A percentile compares a stretch with the other conserved stretches of the same genome.
phyloP scores from a whole-genome alignment of 352 stramenopile species.

The Pythium aristosporum region DNA sequence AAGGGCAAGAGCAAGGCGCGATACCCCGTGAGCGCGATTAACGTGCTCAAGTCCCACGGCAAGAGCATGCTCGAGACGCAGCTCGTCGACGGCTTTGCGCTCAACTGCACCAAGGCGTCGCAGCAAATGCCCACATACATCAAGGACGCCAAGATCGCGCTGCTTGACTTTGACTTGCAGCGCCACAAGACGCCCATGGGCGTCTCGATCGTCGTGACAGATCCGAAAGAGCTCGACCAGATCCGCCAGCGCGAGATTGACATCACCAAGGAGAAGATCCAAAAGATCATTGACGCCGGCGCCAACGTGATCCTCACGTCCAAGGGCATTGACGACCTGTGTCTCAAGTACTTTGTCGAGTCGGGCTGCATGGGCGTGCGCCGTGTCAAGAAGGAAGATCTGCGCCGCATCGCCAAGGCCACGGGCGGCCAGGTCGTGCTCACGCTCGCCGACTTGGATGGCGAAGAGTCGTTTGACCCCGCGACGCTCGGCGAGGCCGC shows the following conservation, averaged over 20 bases:
- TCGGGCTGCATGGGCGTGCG: slow-evolving; percentile 95
- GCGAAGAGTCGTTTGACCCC: slow-evolving; percentile 96
- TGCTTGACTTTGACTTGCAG: slow-evolving; percentile 99
- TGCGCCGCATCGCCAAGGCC: slow-evolving; percentile 98
- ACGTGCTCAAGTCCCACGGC: slow-evolving; percentile 98
- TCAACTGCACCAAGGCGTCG: slow-evolving; percentile 96
- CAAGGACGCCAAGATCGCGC: slow-evolving; percentile 93
- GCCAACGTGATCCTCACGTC: slow-evolving; percentile 99
- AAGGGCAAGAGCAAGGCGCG: slow-evolving; percentile 85
- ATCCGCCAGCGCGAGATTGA: slow-evolving; percentile 99
- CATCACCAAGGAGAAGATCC: slow-evolving; percentile 99
- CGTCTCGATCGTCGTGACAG: slow-evolving; percentile 90
- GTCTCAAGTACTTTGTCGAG: slow-evolving; percentile 99
- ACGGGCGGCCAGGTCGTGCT: slow-evolving; percentile 96
- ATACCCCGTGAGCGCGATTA: slow-evolving; percentile 98
- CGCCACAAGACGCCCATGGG: slow-evolving; percentile 98
- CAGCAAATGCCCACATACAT: slow-evolving; percentile 98
- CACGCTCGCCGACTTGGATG: slow-evolving; percentile 98
- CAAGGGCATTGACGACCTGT: slow-evolving; percentile 99
- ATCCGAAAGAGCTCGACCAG: slow-evolving; percentile 96
- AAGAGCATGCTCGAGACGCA: slow-evolving; percentile 89
- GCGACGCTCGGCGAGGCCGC: slow-evolving; percentile 90
- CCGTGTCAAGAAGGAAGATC: slow-evolving; percentile 97
- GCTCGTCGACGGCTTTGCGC: slow-evolving; percentile 95
- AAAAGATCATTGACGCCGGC: slow-evolving; percentile 98